Percentiles rank a stretch among this genome's conserved stretches.
phyloP scores from a whole-genome alignment of 164 flowering plant genomes.

The Aristolochia californica region DNA sequence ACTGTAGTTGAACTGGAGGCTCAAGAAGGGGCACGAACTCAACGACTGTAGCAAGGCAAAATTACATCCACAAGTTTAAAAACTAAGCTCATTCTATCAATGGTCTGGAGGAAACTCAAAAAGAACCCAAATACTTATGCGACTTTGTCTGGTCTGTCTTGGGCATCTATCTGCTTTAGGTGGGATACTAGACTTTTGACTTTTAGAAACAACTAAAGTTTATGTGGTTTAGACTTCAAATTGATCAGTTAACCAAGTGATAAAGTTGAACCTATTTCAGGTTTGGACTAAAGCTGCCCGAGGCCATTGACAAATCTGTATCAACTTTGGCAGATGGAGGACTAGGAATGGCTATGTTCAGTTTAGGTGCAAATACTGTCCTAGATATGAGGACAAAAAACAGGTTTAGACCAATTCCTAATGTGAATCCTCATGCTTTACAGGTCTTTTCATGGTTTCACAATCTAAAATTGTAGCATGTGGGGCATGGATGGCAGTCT shows the following conservation, averaged over 20 bases:
- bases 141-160: slow-evolving; percentile 46
- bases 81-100: slow-evolving; percentile 28
- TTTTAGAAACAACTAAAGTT: neutral
- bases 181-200: slow-evolving; percentile 9
- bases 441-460: slow-evolving; percentile 82
- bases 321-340: slow-evolving; percentile 61
- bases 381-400: neutral
- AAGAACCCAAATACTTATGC: slow-evolving; percentile 76
- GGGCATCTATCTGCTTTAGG: slow-evolving; percentile 67
- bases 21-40: slow-evolving; percentile 19
- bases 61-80: slow-evolving; percentile 16
- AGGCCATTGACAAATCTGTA: slow-evolving; percentile 42
- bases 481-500: slow-evolving; percentile 31
- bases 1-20: slow-evolving; percentile 26
- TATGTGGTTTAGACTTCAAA: neutral
- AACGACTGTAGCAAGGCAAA: slow-evolving; percentile 22
- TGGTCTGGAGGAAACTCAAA: slow-evolving; percentile 59
- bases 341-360: slow-evolving; percentile 93
- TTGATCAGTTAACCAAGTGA: neutral
- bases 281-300: slow-evolving; percentile 49
- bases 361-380: slow-evolving; percentile 42
- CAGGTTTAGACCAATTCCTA: neutral
- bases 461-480: slow-evolving; percentile 49
- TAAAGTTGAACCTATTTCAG: slow-evolving; percentile 25
- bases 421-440: slow-evolving; percentile 3